Percentiles rank a stretch among this genome's conserved stretches.
These are phyloP conservation scores for Hibiscus tridactylites DNA, from an alignment of 345 rosid genomes.

Conservation along the genomic window DNA sequence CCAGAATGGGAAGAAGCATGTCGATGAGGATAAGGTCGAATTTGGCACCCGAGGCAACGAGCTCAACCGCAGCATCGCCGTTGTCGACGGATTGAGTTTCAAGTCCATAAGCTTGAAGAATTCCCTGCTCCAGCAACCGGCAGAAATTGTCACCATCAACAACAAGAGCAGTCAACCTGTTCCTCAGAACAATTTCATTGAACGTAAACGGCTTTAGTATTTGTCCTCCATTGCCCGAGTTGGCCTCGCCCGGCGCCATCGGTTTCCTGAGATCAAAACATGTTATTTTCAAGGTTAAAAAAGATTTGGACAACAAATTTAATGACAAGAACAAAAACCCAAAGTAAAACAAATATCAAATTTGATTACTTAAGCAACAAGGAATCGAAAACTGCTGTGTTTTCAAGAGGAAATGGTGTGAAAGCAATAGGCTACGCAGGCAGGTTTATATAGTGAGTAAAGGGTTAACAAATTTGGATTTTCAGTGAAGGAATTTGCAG, in stretches of 20 bases:
- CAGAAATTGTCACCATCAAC: not conserved
- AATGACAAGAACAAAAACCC: not conserved
- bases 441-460: not conserved
- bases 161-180: conserved; percentile 16
- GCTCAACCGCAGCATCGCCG: not conserved
- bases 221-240: not conserved
- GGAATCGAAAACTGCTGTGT: not conserved
- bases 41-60: conserved; percentile 1
- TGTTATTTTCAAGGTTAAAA: not conserved
- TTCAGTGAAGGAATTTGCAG: not conserved
- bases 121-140: not conserved
- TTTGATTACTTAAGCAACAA: not conserved
- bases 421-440: not conserved
- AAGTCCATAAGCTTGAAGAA: not conserved
- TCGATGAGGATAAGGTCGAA: conserved; percentile 11
- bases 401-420: not conserved
- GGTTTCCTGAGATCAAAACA: not conserved
- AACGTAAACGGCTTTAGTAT: not conserved
- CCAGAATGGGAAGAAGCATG: not conserved
- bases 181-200: not conserved
- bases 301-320: not conserved
- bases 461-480: not conserved
- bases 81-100: not conserved
- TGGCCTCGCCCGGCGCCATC: not conserved
- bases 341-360: not conserved